A percentile compares a stretch with the other conserved stretches of the same genome.
Evolutionary conservation across 202 grass and related monocot species (phyloP).

Genomic region (Schoenoplectus tabernaemontani): DNA sequence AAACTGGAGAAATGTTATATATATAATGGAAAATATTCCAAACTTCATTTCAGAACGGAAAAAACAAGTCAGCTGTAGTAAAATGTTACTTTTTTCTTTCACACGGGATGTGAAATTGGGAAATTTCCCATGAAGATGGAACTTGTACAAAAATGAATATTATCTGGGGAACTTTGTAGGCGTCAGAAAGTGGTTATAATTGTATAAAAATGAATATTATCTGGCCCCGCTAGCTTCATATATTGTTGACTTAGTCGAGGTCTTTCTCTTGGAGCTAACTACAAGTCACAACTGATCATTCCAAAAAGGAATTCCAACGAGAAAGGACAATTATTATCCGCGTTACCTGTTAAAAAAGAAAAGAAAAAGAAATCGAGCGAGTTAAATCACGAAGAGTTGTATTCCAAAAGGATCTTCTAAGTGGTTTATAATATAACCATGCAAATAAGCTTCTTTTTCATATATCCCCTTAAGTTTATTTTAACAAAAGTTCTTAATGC

Average conservation of each 20-base stretch:
- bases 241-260: conserved; percentile 5
- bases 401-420: too few species aligned
- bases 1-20: background rate
- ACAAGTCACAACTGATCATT: background rate
- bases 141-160: background rate
- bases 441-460: too few species aligned
- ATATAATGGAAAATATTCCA: background rate
- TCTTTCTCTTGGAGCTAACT: background rate
- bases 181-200: background rate
- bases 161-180: background rate
- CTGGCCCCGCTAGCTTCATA: background rate
- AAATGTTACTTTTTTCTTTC: background rate
- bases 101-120: background rate
- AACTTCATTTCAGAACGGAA: background rate
- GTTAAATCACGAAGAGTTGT: too few species aligned
- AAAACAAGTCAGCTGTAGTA: background rate
- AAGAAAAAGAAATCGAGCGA: too few species aligned
- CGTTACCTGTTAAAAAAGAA: too few species aligned
- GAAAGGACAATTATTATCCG: too few species aligned
- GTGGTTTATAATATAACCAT: too few species aligned
- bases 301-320: background rate
- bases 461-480: background rate
- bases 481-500: background rate
- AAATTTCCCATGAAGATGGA: background rate
- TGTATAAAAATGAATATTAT: background rate